phyloP scores from a whole-genome alignment of 352 stramenopile genomes.

The Phytophthora podocarpi region DNA sequence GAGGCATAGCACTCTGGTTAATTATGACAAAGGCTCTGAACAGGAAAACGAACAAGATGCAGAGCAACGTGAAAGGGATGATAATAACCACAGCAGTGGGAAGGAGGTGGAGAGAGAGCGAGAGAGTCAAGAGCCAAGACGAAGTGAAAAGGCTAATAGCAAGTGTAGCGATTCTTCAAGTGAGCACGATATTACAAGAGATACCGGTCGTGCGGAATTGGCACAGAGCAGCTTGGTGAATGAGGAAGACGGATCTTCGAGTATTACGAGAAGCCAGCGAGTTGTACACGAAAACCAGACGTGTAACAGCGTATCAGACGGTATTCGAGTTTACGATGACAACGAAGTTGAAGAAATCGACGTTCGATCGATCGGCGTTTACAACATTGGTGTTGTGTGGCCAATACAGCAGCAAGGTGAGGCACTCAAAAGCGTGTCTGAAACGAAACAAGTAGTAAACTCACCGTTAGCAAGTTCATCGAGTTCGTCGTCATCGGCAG shows the following conservation, averaged over 20 bases:
- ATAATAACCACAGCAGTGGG: neutral
- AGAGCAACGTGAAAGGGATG: neutral
- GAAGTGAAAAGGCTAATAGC: neutral
- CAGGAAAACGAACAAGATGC: neutral
- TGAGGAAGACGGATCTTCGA: neutral
- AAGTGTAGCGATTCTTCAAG: conserved; percentile 1
- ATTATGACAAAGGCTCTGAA: no score
- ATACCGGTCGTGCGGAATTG: neutral
- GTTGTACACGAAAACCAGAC: conserved; percentile 7
- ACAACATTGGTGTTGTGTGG: conserved; percentile 56
- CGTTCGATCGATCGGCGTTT: conserved; percentile 56
- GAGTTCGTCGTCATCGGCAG: conserved; percentile 13
- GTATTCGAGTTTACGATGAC: conserved; percentile 2
- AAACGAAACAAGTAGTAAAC: neutral
- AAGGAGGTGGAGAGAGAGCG: no score
- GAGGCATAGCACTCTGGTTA: neutral
- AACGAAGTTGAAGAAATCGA: conserved; percentile 35
- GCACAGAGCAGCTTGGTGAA: neutral
- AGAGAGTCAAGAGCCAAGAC: no score
- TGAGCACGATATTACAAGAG: neutral
- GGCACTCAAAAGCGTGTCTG: neutral
- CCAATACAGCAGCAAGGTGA: conserved; percentile 16
- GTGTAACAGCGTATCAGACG: neutral
- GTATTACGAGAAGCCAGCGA: neutral
- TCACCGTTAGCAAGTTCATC: neutral